Conservation (phyloP, 1,284 basidiomycete species). For the Thecaphora frezii region DNA sequence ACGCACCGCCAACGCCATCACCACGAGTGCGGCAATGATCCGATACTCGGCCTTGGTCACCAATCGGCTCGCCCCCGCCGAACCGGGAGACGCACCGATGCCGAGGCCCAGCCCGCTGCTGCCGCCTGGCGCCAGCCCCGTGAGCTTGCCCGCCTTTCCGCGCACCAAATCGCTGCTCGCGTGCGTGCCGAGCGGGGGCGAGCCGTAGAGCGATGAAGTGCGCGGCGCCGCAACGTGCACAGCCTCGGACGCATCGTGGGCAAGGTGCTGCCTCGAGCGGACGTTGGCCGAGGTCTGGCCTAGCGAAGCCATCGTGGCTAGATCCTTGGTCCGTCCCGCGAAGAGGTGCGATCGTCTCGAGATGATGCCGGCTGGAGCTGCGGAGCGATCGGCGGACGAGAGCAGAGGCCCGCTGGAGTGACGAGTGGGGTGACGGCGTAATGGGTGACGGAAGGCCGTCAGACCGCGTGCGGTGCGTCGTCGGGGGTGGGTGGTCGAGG, state of each 20-base stretch:
- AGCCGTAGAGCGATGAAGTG: slow-evolving; percentile 22
- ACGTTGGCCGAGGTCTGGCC: slow-evolving; percentile 27
- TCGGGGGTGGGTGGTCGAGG: too few relatives aligned
- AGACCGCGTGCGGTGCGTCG: too few relatives aligned
- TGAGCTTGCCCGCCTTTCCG: slow-evolving; percentile 21
- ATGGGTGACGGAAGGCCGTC: too few relatives aligned
- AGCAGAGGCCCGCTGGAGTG: too few relatives aligned
- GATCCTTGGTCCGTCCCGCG: too few relatives aligned
- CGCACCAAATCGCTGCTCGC: slow-evolving; percentile 15
- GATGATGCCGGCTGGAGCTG: too few relatives aligned
- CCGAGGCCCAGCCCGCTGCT: slow-evolving; percentile 36
- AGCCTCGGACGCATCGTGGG: not conserved
- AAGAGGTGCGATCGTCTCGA: too few relatives aligned
- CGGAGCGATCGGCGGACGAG: too few relatives aligned
- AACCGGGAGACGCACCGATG: slow-evolving; percentile 28
- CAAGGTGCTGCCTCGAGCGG: slow-evolving; percentile 30
- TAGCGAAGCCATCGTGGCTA: slow-evolving; percentile 32
- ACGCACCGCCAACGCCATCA: slow-evolving; percentile 39
- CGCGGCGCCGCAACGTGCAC: not conserved
- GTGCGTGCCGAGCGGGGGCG: slow-evolving; percentile 1
- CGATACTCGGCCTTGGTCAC: slow-evolving; percentile 16
- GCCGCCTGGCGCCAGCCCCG: slow-evolving; percentile 1
- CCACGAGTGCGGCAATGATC: slow-evolving; percentile 22
- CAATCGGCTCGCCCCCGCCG: not conserved
- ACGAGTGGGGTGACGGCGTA: too few relatives aligned